Conservation (phyloP, 1,139 yeast species). For the Blastobotrys ciferrii region DNA sequence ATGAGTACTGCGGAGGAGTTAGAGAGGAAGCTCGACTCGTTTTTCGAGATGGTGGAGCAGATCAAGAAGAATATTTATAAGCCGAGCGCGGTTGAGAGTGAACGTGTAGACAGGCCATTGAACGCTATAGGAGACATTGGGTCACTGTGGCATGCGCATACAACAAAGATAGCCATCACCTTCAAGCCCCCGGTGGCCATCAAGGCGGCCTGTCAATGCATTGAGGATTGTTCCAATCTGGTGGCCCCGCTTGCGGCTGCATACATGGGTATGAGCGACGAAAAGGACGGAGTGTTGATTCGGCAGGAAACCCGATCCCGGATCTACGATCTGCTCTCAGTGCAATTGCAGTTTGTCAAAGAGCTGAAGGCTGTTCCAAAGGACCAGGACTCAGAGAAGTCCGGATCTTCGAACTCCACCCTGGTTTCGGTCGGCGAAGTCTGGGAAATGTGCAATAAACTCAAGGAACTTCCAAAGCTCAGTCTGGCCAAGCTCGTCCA, state of each 20-base stretch:
- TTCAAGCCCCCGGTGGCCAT: slow-evolving; percentile 59
- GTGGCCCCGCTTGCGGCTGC: slow-evolving; percentile 23
- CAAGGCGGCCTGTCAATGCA: slow-evolving; percentile 53
- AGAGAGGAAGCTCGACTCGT: slow-evolving; percentile 4
- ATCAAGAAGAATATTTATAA: slow-evolving; percentile 8
- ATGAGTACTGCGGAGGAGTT: slow-evolving; percentile 6
- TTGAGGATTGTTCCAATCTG: slow-evolving; percentile 49
- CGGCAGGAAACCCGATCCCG: slow-evolving; percentile 13
- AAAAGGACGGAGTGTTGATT: slow-evolving; percentile 18
- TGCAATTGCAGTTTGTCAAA: slow-evolving; percentile 12
- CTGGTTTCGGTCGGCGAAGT: slow-evolving; percentile 46
- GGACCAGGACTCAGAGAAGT: not conserved
- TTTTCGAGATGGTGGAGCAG: not conserved
- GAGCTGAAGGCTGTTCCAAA: slow-evolving; percentile 16
- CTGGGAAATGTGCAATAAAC: slow-evolving; percentile 45
- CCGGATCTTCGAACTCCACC: slow-evolving; percentile 9
- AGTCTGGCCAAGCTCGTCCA: slow-evolving; percentile 44
- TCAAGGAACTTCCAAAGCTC: slow-evolving; percentile 35
- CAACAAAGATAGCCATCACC: slow-evolving; percentile 75
- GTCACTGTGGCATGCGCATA: slow-evolving; percentile 66
- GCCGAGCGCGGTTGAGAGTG: not conserved
- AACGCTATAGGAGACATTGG: slow-evolving; percentile 59
- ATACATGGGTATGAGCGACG: slow-evolving; percentile 19
- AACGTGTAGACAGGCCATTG: slow-evolving; percentile 28
- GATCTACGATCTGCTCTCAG: slow-evolving; percentile 13